Evolutionary conservation across 2,329 filamentous ascomycete species (phyloP).

Genomic region (Mycosphaerelloides madeirae): DNA sequence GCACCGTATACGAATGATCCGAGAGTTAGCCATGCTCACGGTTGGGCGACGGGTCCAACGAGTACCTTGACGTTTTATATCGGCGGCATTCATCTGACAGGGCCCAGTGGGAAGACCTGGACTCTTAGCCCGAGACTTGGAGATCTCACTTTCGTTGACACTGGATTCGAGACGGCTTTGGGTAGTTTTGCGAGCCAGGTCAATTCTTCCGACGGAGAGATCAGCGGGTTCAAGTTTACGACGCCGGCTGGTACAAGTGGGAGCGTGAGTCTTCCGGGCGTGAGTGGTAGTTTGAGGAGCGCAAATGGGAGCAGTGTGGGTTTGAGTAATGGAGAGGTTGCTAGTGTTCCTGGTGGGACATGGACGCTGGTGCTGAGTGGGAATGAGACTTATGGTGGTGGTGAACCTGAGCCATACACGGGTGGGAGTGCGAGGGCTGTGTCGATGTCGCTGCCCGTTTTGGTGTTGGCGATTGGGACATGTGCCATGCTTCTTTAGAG

Average conservation of each 20-base stretch:
- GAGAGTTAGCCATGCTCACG: slow-evolving; percentile 47
- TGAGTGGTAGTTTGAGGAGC: slow-evolving; percentile 40
- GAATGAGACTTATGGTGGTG: too few species aligned
- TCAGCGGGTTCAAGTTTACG: slow-evolving; percentile 20
- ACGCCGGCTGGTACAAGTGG: slow-evolving; percentile 32
- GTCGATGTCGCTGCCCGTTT: neutral
- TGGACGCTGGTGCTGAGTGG: slow-evolving; percentile 18
- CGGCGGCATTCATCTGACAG: slow-evolving; percentile 41
- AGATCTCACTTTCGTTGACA: slow-evolving; percentile 40
- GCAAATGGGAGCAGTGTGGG: slow-evolving; percentile 25
- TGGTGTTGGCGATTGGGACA: too few species aligned
- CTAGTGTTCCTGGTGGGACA: slow-evolving; percentile 23
- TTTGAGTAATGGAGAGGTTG: slow-evolving; percentile 23
- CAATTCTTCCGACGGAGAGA: slow-evolving; percentile 20
- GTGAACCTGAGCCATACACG: too few species aligned
- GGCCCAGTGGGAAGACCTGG: slow-evolving; percentile 40
- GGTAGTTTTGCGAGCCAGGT: slow-evolving; percentile 39
- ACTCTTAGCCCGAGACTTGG: slow-evolving; percentile 42
- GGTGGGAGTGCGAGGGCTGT: too few species aligned
- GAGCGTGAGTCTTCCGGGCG: slow-evolving; percentile 29
- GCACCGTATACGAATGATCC: slow-evolving; percentile 48
- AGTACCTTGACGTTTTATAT: slow-evolving; percentile 43
- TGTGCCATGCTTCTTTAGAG: too few species aligned
- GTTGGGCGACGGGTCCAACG: slow-evolving; percentile 49
- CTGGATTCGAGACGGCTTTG: slow-evolving; percentile 44